Evolutionary conservation across 768 basidiomycete species (phyloP), one percentile per base, ranked within the genome.

Genomic region (Calocera viscosa): DNA sequence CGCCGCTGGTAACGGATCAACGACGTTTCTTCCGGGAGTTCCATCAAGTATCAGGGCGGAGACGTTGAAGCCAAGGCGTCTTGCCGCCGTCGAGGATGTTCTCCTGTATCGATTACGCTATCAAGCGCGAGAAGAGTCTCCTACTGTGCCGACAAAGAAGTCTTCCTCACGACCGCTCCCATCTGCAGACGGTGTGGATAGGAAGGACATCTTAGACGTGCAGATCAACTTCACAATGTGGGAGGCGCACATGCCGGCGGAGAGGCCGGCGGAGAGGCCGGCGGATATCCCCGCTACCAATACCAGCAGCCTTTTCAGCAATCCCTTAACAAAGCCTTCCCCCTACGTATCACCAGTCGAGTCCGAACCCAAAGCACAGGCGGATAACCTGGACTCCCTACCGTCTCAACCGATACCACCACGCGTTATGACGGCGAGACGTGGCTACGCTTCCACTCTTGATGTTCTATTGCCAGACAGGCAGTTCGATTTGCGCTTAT

Each of bases 401-500:
- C 64, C 26, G 83, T 79, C 66, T 76, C 72, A 72, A 72, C 70
- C 64, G 82, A 77, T 43, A 73, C 69, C 41, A 79, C 81, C 69
- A 74, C 70, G 39, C 74, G 70, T 8, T 32, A 85, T 35, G 79
- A 85, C 35, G 38, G 35, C 43, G 24, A 39, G 28, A 32, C n/a
- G 24, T 63, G 28, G 22, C 17, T 17, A 2, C 19, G 5, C 32
- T 33, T 66, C 53, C 35, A 40, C 26, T 34, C 66, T 66, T 70
- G 60, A 49, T 64, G 41, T 30, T 16, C 17, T 32, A 33, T 64
- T 65, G 30, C 53, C 49, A 10, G 26, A 47, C 67, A 86, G 85
- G 26, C 80, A 83, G 14, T 79, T 85, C 78, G 86, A 88, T 71
- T 71, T 86, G 35, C 83, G 80, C 33, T 76, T 88, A 65, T 76